A percentile compares a stretch with the other conserved stretches of the same genome.
These are phyloP conservation scores for Colletotrichum australisinense DNA, from an alignment of 2,329 filamentous ascomycete species.

Conservation along the genomic window DNA sequence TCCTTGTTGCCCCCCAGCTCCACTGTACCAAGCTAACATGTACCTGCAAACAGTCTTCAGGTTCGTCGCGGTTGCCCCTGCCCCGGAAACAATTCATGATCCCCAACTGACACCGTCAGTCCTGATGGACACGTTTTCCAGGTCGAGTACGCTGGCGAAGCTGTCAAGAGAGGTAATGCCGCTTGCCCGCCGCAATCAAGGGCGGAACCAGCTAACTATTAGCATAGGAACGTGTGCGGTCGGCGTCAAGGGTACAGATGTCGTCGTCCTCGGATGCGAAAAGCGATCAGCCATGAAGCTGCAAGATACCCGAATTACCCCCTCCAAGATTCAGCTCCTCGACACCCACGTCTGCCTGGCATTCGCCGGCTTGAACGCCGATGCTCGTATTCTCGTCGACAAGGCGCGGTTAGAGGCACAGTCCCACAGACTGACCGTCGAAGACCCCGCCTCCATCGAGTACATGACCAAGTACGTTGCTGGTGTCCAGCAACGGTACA, in stretches of 20 bases:
- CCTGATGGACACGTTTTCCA: conserved; percentile 99
- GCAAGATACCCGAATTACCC: conserved; percentile 98
- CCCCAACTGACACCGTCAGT: conserved; percentile 69
- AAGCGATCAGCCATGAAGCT: conserved; percentile 99
- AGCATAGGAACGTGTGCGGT: conserved; percentile 91
- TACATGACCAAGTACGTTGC: conserved; percentile 99
- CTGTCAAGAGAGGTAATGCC: conserved; percentile 90
- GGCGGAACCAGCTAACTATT: conserved; percentile 39
- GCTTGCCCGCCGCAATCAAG: conserved; percentile 27
- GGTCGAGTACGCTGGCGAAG: conserved; percentile 98
- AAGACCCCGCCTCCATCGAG: conserved; percentile 97
- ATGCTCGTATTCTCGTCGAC: conserved; percentile 97
- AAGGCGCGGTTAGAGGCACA: conserved; percentile 98
- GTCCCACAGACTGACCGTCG: conserved; percentile 95
- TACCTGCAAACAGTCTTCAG: conserved; percentile 78
- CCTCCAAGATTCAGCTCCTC: conserved; percentile 96
- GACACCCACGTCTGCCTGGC: conserved; percentile 97
- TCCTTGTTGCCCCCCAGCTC: conserved; percentile 44
- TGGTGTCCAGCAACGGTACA: conserved; percentile 98
- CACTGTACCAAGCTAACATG: conserved; percentile 52
- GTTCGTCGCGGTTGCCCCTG: conserved; percentile 56
- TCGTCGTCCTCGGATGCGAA: conserved; percentile 97
- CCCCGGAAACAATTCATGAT: conserved; percentile 18
- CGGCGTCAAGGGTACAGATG: conserved; percentile 92
- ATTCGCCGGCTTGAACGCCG: conserved; percentile 96